Conservation (phyloP, 1,284 basidiomycete species). For the Schizopora paradoxa region DNA sequence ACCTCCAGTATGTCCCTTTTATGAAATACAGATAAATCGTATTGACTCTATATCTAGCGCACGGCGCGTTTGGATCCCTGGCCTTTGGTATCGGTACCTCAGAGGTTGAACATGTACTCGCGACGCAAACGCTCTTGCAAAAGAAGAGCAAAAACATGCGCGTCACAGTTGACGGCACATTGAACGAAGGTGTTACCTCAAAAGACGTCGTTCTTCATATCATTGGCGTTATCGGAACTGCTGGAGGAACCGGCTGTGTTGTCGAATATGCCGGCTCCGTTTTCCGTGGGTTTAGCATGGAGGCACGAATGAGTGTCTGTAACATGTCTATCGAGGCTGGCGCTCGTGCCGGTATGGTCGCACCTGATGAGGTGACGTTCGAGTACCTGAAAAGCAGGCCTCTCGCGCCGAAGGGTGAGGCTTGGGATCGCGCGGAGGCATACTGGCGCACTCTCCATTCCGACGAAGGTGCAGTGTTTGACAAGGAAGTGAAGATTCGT, state of each 20-base stretch:
- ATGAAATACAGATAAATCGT: constrained; percentile 5
- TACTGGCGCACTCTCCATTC: constrained; percentile 88
- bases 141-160: constrained; percentile 96
- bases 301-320: constrained; percentile 94
- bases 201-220: constrained; percentile 96
- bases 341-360: constrained; percentile 93
- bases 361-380: constrained; percentile 90
- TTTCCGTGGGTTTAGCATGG: constrained; percentile 90
- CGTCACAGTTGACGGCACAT: constrained; percentile 83
- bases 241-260: constrained; percentile 89
- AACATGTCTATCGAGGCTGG: constrained; percentile 99
- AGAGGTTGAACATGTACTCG: constrained; percentile 95
- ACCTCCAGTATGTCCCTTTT: constrained; percentile 61
- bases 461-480: constrained; percentile 88
- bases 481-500: constrained; percentile 80
- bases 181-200: constrained; percentile 85
- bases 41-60: constrained; percentile 47
- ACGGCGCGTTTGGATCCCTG: constrained; percentile 93
- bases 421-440: constrained; percentile 84
- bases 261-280: constrained; percentile 94
- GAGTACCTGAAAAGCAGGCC: constrained; percentile 86
- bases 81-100: constrained; percentile 97
- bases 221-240: constrained; percentile 91
- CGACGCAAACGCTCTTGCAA: constrained; percentile 91
- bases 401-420: constrained; percentile 80